Evolutionary conservation across 2,329 filamentous ascomycete species (phyloP).

Genomic region (Penicillium sp.): DNA sequence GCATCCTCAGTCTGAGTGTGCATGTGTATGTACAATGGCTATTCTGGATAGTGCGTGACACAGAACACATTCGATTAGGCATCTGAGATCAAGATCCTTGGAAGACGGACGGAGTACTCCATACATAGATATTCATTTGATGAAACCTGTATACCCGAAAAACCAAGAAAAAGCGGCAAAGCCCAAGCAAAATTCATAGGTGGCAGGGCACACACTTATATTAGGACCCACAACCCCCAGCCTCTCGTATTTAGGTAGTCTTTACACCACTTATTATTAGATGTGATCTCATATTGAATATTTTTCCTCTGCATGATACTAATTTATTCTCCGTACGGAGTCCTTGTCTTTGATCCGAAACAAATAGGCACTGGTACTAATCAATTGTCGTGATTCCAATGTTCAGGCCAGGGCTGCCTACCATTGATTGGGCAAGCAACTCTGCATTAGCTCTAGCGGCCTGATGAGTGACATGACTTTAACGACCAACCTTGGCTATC

Average conservation of each 20-base stretch:
- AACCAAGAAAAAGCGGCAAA: slow-evolving; percentile 7
- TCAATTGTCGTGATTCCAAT: not conserved
- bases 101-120: not conserved
- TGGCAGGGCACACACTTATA: slow-evolving; percentile 2
- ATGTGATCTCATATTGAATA: slow-evolving; percentile 3
- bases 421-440: not conserved
- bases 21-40: not conserved
- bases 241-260: not conserved
- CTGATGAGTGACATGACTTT: not conserved
- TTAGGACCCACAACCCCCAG: slow-evolving; percentile 3
- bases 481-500: not conserved
- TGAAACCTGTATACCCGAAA: not conserved
- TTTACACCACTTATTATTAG: not conserved
- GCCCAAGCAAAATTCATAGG: not conserved
- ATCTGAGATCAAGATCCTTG: not conserved
- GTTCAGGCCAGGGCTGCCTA: not conserved
- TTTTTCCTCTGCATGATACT: not conserved
- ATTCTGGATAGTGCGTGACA: not conserved
- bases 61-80: not conserved
- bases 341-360: not conserved
- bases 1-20: not conserved
- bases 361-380: not conserved
- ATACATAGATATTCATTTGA: not conserved
- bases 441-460: not conserved
- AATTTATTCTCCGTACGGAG: not conserved